A percentile compares a stretch with the other conserved stretches of the same genome.
These are phyloP conservation scores for Fusarium sp. DNA, from an alignment of 2,329 filamentous ascomycete genomes.

Conservation along the genomic window DNA sequence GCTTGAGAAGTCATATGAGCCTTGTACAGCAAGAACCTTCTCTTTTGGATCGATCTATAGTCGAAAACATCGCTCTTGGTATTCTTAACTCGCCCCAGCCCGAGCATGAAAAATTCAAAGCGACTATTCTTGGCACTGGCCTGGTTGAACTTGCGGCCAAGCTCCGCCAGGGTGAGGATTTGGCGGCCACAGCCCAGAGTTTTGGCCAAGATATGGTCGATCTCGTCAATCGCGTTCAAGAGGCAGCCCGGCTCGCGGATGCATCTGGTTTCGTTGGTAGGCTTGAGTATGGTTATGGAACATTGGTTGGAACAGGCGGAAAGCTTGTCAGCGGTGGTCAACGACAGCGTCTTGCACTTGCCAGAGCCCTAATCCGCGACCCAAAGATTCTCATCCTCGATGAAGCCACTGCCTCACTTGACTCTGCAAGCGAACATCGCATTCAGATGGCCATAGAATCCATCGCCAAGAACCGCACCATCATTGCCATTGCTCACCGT, in stretches of 20 bases:
- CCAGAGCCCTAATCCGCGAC: constrained; percentile 68
- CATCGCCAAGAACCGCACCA: constrained; percentile 68
- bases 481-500: constrained; percentile 75
- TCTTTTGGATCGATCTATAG: constrained; percentile 61
- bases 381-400: constrained; percentile 71
- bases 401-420: constrained; percentile 72
- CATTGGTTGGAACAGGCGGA: constrained; percentile 66
- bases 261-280: constrained; percentile 67
- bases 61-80: constrained; percentile 66
- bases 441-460: constrained; percentile 65
- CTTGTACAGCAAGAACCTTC: constrained; percentile 63
- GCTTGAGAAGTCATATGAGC: constrained; percentile 58
- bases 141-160: constrained; percentile 65
- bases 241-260: constrained; percentile 70
- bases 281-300: constrained; percentile 67
- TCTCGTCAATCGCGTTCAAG: constrained; percentile 64
- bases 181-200: constrained; percentile 59
- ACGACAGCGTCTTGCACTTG: constrained; percentile 70
- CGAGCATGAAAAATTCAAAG: constrained; percentile 58
- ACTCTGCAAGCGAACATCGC: constrained; percentile 68
- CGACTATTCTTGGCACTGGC: constrained; percentile 61
- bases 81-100: constrained; percentile 59
- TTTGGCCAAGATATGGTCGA: constrained; percentile 61
- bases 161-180: constrained; percentile 64
- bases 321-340: constrained; percentile 71